Percentiles rank a stretch among this genome's conserved stretches.
phyloP scores from a whole-genome alignment of 164 flowering plant species.

The Berberis vulgaris region DNA sequence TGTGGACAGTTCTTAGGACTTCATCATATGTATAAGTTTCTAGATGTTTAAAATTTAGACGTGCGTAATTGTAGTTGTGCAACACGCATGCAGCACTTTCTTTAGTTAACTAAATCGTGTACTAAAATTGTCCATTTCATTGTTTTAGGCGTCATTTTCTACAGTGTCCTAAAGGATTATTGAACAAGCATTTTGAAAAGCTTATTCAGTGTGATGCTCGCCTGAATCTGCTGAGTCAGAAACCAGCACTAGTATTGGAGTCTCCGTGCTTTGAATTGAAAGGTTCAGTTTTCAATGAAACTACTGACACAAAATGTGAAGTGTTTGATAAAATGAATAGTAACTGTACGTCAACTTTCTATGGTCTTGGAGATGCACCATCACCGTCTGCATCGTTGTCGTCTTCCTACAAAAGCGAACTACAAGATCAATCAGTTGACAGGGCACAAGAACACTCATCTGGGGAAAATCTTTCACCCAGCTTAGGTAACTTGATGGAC shows the following conservation, averaged over 20 bases:
- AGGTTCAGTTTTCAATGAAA: slow-evolving; percentile 41
- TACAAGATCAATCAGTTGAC: slow-evolving; percentile 16
- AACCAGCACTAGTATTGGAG: slow-evolving; percentile 50
- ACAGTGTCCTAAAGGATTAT: slow-evolving; percentile 62
- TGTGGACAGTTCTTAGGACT: too few species aligned
- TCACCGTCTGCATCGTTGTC: slow-evolving; percentile 37
- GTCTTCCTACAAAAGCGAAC: slow-evolving; percentile 31
- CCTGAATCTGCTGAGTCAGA: slow-evolving; percentile 43
- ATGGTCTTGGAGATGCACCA: slow-evolving; percentile 32
- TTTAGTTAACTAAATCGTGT: too few species aligned
- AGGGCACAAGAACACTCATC: slow-evolving; percentile 23
- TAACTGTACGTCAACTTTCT: slow-evolving; percentile 24
- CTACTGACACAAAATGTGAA: slow-evolving; percentile 27
- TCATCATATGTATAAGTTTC: too few species aligned
- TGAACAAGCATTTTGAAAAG: slow-evolving; percentile 80
- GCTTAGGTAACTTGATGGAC: slow-evolving; percentile 39
- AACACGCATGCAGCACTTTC: too few species aligned
- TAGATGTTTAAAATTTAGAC: too few species aligned
- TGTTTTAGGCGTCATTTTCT: slow-evolving; percentile 60
- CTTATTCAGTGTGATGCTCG: slow-evolving; percentile 80
- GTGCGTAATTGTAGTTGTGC: too few species aligned
- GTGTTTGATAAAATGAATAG: neutral
- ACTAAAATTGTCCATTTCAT: neutral
- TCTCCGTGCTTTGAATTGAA: slow-evolving; percentile 59
- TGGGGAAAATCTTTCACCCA: slow-evolving; percentile 53